Evolutionary conservation across 2,329 filamentous ascomycete species (phyloP).

Genomic region (Hypoxylon sp.): DNA sequence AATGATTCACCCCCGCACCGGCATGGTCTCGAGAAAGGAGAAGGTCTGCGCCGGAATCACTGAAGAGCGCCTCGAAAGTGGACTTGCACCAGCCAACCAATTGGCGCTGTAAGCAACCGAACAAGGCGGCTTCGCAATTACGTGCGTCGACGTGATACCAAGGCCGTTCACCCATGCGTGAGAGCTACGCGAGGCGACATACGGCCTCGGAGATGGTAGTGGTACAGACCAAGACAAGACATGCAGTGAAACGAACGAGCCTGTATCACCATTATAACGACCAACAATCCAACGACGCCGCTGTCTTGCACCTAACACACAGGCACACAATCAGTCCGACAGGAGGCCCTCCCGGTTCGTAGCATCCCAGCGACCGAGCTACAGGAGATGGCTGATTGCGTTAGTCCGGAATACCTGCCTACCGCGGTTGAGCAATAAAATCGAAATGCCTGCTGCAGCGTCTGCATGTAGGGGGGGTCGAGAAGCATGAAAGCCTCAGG

Average conservation of each 20-base stretch:
- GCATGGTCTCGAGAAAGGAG: constrained; percentile 36
- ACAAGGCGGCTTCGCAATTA: constrained; percentile 46
- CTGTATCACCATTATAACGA: constrained; percentile 47
- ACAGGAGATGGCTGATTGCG: background rate
- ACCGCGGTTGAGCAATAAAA: constrained; percentile 26
- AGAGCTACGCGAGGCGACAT: constrained; percentile 50
- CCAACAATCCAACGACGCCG: constrained; percentile 45
- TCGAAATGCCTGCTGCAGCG: constrained; percentile 9
- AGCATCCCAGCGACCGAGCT: constrained; percentile 25
- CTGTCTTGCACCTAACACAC: background rate
- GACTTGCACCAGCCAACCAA: constrained; percentile 46
- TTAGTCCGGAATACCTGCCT: constrained; percentile 9
- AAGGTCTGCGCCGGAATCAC: constrained; percentile 41
- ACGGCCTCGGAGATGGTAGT: constrained; percentile 47
- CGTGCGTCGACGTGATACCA: constrained; percentile 48
- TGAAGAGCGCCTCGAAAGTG: constrained; percentile 37
- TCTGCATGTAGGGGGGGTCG: constrained; percentile 5
- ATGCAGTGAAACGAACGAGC: constrained; percentile 52
- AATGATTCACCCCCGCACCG: constrained; percentile 42
- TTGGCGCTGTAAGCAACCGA: constrained; percentile 53
- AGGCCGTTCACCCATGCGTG: constrained; percentile 48
- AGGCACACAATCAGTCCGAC: constrained; percentile 21
- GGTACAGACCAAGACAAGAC: constrained; percentile 46
- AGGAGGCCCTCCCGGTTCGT: constrained; percentile 46
- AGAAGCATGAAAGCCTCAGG: constrained; percentile 21